Base-by-base conservation (phyloP, 208 protist genomes). In the Acanthamoeba culbertsoni region DNA sequence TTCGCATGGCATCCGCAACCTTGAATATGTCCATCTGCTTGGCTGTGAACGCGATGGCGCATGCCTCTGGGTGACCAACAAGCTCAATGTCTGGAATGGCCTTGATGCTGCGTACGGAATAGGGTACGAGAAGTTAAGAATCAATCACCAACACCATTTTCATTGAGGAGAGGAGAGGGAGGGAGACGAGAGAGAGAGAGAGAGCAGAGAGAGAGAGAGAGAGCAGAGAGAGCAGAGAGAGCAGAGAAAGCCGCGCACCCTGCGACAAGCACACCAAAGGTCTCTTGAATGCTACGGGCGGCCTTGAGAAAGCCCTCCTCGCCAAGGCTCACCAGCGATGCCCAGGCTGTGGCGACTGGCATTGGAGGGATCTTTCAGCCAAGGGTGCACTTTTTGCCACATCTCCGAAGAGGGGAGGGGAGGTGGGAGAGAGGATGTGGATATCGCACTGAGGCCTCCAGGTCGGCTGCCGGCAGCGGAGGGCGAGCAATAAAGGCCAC, bases 401-500 rank as follows among this genome's bases (percentile, higher is more conserved):
- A 18, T 8, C 8, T 55, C 48, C 48, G 48, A 55, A 2, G 57
- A 53, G 26, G 86, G 6, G 31, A 20, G 18, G 35, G 6, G 42
- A 84, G 26, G 26, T 45, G 28, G 42, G n/a, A 65, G n/a, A 43
- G n/a, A 31, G 42, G 16, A 12, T 16, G 40, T 31, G 16, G n/a
- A 57, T 45, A 26, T 14, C 62, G 35, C 84, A 79, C 68, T 79
- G 16, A 79, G 68, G 20, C 86, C 65, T 53, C 62, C 62, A 1
- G 98, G 96, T 93, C 98, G 97, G 40, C 97, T 98, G 20, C 98
- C 98, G 84, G 98, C 97, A n/a, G 99, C 96, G 12, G 98, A 97
- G 2, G 98, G 98, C 3, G 98, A 98, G 94, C 98, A 98, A 95
- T 99, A 99, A 88, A 99, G 97, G 71, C 99, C 98, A 86, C 99